Evolutionary conservation across 164 flowering plant genomes (phyloP).

Genomic region (Aristolochia contorta): DNA sequence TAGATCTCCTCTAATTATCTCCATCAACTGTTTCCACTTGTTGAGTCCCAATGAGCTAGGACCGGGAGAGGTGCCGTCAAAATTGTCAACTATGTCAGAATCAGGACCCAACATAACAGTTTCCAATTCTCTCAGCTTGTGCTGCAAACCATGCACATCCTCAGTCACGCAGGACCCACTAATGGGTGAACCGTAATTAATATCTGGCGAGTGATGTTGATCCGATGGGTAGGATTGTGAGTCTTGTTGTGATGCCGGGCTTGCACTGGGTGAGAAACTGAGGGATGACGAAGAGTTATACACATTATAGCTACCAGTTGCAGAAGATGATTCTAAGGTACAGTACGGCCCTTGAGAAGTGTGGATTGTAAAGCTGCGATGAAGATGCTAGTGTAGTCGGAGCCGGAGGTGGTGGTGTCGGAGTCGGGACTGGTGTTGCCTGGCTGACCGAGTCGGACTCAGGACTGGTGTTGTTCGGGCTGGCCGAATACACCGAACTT

Average conservation of each 20-base stretch:
- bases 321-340: constrained; percentile 46
- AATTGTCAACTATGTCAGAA: constrained; percentile 18
- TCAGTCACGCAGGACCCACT: constrained; percentile 34
- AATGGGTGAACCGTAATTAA: constrained; percentile 25
- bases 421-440: too few species aligned
- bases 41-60: constrained; percentile 23
- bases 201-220: constrained; percentile 30
- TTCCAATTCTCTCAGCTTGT: constrained; percentile 57
- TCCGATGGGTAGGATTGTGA: constrained; percentile 28
- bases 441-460: too few species aligned
- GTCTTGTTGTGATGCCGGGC: constrained; percentile 36
- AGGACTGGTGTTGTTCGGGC: too few species aligned
- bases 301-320: constrained; percentile 13
- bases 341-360: constrained; percentile 24
- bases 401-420: too few species aligned
- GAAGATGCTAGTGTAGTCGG: too few species aligned
- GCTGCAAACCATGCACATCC: constrained; percentile 29
- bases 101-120: constrained; percentile 52
- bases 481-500: too few species aligned
- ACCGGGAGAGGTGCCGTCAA: not conserved
- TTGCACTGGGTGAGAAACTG: constrained; percentile 38
- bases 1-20: constrained; percentile 42
- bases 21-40: constrained; percentile 28
- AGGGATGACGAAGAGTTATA: constrained; percentile 36
- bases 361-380: constrained; percentile 12